phyloP scores from a whole-genome alignment of 768 basidiomycete species.

The Hemileccinum impolitum region DNA sequence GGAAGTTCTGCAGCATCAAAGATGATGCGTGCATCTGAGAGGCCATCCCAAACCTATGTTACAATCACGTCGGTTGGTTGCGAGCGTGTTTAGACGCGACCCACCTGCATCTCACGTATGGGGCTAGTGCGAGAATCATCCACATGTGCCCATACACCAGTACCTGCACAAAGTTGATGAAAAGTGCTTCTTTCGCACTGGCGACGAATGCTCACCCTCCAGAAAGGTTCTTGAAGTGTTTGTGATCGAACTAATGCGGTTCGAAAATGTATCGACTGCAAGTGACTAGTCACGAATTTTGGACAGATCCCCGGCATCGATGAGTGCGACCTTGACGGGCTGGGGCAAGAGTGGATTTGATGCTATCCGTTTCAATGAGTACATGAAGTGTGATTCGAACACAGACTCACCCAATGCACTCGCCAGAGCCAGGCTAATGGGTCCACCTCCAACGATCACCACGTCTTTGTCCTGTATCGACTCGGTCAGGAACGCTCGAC shows the following conservation, averaged over 20 bases:
- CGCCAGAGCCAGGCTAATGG: conserved; percentile 86
- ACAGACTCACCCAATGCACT: conserved; percentile 68
- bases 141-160: conserved; percentile 82
- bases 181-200: neutral
- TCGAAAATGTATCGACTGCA: conserved; percentile 57
- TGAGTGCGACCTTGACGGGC: conserved; percentile 60
- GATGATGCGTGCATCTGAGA: conserved; percentile 74
- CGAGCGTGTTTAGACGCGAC: conserved; percentile 5
- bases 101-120: conserved; percentile 83
- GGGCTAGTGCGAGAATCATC: conserved; percentile 63
- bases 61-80: conserved; percentile 2
- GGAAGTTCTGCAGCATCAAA: conserved; percentile 56
- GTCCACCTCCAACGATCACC: conserved; percentile 93
- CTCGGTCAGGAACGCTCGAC: conserved; percentile 18
- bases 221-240: conserved; percentile 68
- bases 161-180: conserved; percentile 43
- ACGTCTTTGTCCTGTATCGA: conserved; percentile 65
- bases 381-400: neutral
- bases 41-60: conserved; percentile 84
- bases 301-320: conserved; percentile 79
- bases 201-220: conserved; percentile 41
- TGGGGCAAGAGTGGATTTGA: conserved; percentile 49
- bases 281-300: conserved; percentile 67
- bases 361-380: conserved; percentile 35
- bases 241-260: conserved; percentile 85